Conservation (phyloP, 2,329 filamentous ascomycete genomes). For the Calonectria pseudoturangicola region DNA sequence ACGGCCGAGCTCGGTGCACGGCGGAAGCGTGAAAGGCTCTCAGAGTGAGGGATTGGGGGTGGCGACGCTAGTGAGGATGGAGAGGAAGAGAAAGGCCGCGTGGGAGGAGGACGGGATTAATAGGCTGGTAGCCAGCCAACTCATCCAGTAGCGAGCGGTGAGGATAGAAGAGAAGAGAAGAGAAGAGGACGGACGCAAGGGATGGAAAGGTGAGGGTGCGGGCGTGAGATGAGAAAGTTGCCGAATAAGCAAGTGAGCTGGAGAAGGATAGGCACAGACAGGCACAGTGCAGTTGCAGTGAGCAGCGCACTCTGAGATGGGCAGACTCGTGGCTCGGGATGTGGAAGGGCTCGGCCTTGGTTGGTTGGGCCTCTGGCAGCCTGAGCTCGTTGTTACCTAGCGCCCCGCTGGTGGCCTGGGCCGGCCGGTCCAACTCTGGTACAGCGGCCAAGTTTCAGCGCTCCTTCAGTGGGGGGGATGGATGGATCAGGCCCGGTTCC, state of each 20-base stretch:
- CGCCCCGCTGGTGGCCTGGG: conserved; percentile 23
- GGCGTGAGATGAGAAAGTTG: conserved; percentile 23
- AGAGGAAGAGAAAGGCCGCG: background rate
- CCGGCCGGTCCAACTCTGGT: conserved; percentile 29
- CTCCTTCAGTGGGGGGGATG: conserved; percentile 19
- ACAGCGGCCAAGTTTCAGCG: conserved; percentile 4
- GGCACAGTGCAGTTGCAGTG: conserved; percentile 26
- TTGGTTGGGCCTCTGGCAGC: conserved; percentile 26
- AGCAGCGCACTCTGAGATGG: conserved; percentile 20
- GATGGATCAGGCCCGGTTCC: conserved; percentile 17
- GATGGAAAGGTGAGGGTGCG: conserved; percentile 39
- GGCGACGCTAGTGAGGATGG: conserved; percentile 7
- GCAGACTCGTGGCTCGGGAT: conserved; percentile 35
- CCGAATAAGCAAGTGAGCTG: conserved; percentile 22
- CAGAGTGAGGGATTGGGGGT: conserved; percentile 38
- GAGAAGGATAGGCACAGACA: conserved; percentile 3
- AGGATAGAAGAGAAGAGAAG: conserved; percentile 35
- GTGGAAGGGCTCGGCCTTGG: conserved; percentile 34
- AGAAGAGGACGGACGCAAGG: conserved; percentile 34
- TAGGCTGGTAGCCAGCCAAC: conserved; percentile 3
- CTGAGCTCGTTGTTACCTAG: conserved; percentile 27
- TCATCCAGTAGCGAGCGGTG: conserved; percentile 23
- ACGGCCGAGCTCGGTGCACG: conserved; percentile 30
- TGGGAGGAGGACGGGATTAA: background rate
- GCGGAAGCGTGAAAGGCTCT: conserved; percentile 35